Percentiles rank a stretch among this genome's conserved stretches.
Evolutionary conservation across 805 yeast species (phyloP).

Genomic region (Zygosaccharomyces bisporus): DNA sequence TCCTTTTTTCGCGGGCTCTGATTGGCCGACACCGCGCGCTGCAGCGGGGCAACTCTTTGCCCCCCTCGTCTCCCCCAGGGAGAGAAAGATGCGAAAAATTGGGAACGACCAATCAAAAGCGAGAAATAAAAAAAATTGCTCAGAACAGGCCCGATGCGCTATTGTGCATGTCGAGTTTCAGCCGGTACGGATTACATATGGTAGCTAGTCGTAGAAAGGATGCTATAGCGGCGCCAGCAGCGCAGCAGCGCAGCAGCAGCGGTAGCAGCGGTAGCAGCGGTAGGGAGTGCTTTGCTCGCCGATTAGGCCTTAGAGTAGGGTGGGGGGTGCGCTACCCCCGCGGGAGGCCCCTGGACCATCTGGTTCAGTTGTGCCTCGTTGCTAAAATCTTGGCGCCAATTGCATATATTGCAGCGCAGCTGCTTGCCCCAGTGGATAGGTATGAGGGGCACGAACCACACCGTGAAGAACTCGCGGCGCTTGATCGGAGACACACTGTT

Average conservation of each 20-base stretch:
- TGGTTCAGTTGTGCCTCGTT: constrained; percentile 32
- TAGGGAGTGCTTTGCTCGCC: not conserved
- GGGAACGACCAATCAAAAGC: not conserved
- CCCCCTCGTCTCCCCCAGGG: not conserved
- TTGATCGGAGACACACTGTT: constrained; percentile 50
- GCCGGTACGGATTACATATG: not conserved
- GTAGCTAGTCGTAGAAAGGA: no score
- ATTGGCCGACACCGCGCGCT: not conserved
- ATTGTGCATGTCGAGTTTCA: not conserved
- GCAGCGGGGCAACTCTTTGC: not conserved
- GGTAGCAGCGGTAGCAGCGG: not conserved
- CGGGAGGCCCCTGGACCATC: constrained; percentile 18
- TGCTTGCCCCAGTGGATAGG: constrained; percentile 53
- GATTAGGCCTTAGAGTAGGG: not conserved
- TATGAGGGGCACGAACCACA: constrained; percentile 52
- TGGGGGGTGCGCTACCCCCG: not conserved
- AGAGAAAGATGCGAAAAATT: not conserved
- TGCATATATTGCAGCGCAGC: constrained; percentile 49
- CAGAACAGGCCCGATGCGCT: not conserved
- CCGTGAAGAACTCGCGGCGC: constrained; percentile 49
- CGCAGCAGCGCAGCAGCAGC: no score
- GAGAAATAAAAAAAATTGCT: not conserved
- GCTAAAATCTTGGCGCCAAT: constrained; percentile 43
- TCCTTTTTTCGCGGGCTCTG: not conserved
- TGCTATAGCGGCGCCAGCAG: no score